Base-by-base conservation (phyloP, 176 grass and related monocot species). In the Microstegium vimineum region DNA sequence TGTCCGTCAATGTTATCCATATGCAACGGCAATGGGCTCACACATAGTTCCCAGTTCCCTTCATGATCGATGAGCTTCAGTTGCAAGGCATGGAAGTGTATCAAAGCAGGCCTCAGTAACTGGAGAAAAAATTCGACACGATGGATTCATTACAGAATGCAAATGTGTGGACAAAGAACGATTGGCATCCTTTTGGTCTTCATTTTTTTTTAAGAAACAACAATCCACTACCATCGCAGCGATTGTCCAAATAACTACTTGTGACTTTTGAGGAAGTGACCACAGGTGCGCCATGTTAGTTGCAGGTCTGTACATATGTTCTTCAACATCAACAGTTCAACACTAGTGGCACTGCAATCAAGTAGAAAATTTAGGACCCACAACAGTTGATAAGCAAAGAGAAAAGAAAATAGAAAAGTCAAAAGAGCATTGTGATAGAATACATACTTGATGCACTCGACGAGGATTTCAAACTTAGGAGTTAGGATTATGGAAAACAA, bases 241-340 rank as follows among this genome's bases (percentile, higher is more conserved):
- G 72, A 37, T 67, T 72, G 26, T 37, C 8, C 62, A 7, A 38
- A 45, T n/a, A 42, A 73, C 83, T 83, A 98, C 95, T 73, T 98
- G 92, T 42, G 95, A n/a, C n/a, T n/a, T n/a, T n/a, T n/a, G n/a
- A 94, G 16, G 92, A 98, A 27, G 95, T 94, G 62, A 98, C 88
- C 57, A 98, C 92, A 5, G 92, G 94, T 91, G 93, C 94, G 35
- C 95, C n/a, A 98, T 98, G 64, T 86, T 46, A 65, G 87, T 93
- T 75, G 95, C 95, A 28, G 94, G 86, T 69, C 88, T 94, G 66
- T 98, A 94, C 69, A 98, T 28, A 83, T 98, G 95, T 43, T 94
- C 95, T 82, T 98, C 95, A 37, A 98, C 92, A 98, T 98, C 95
- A 41, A 94, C 95, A 71, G 92, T n/a, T n/a, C n/a, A n/a, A n/a